phyloP scores from a whole-genome alignment of 2,329 filamentous ascomycete species.

The Cylindrodendrum hubeiense region DNA sequence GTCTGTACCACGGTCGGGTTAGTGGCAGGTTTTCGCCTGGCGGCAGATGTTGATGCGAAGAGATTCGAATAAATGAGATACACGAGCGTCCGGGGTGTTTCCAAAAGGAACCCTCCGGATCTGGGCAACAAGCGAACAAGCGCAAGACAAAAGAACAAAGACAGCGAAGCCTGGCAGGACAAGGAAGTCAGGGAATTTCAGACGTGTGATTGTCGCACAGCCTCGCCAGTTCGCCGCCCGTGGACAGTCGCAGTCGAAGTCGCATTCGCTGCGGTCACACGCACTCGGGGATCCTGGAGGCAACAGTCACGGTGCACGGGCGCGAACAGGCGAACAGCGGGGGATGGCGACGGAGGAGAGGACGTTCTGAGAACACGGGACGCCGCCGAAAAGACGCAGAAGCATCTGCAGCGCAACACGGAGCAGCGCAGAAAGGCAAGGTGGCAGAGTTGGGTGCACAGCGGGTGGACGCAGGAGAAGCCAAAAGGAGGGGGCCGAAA shows the following conservation, averaged over 20 bases:
- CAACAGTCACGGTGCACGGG: slow-evolving; percentile 41
- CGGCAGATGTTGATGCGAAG: slow-evolving; percentile 27
- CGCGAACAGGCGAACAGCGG: slow-evolving; percentile 30
- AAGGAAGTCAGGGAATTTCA: slow-evolving; percentile 16
- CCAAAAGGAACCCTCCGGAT: slow-evolving; percentile 20
- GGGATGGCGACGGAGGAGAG: slow-evolving; percentile 15
- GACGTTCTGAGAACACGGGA: slow-evolving; percentile 29
- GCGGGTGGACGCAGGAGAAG: slow-evolving; percentile 10
- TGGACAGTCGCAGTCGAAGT: slow-evolving; percentile 29
- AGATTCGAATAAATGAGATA: slow-evolving; percentile 19
- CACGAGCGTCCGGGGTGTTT: slow-evolving; percentile 11
- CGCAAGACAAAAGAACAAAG: slow-evolving; percentile 9
- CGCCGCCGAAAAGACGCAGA: slow-evolving; percentile 13
- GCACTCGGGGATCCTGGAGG: slow-evolving; percentile 34
- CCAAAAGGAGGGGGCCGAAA: slow-evolving; percentile 12
- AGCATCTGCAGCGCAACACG: slow-evolving; percentile 27
- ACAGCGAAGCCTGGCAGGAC: not conserved
- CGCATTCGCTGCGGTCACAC: slow-evolving; percentile 39
- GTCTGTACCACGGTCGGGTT: slow-evolving; percentile 38
- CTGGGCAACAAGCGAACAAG: slow-evolving; percentile 17
- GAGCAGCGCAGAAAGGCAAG: slow-evolving; percentile 19
- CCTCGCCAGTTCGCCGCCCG: slow-evolving; percentile 29
- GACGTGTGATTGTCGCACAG: slow-evolving; percentile 33
- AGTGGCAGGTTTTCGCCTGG: slow-evolving; percentile 31
- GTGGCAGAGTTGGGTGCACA: slow-evolving; percentile 17